Evolutionary conservation across 768 basidiomycete genomes (phyloP), one percentile per base, ranked within the genome.

Genomic region (Naganishia kalamii): DNA sequence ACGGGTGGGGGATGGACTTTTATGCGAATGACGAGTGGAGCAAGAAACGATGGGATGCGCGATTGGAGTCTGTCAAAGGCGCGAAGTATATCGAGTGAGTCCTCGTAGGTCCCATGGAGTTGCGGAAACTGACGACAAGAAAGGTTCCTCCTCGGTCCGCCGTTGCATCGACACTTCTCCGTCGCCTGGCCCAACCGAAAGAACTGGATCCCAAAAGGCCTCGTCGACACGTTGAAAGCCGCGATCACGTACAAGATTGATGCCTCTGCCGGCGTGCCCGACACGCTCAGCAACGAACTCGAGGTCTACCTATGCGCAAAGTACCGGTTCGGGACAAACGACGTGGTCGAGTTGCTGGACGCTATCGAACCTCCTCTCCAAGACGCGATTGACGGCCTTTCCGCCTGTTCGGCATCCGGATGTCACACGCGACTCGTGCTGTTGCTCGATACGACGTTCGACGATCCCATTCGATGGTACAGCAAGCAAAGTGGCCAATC

Each of bases 241-340:
- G 54, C 32, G 7, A 57, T 57, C n/a, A 57, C 54, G 11, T 57
- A 57, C 54, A 57, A 41, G 54, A 57, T 57, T 27, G 54, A 57
- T 17, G 27, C 54, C 7, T 35, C 51, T 4, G n/a, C 51, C 17
- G 51, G 32, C 4, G 19, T n/a, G 19, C n/a, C 30, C 32, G 32
- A 15, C 19, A 19, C 21, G 21, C 15, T 35, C 21, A 41, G 19
- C 29, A 37, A 57, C 32, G 54, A 57, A 33, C 37, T 57, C 4
- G 54, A 57, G 13, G 23, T 57, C 21, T 57, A 40, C 25, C 54
- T 57, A n/a, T 57, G 54, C 13, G 27, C 4, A 23, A 19, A 15
- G 21, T 57, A 57, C 13, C 37, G 37, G 23, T 57, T 33, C 23
- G 54, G 54, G 8, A 57, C 54, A 21, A 2, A 27, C n/a, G 54